These are phyloP conservation scores for Trypanosoma melophagium DNA, from an alignment of 208 protist genomes.

Conservation along the genomic window DNA sequence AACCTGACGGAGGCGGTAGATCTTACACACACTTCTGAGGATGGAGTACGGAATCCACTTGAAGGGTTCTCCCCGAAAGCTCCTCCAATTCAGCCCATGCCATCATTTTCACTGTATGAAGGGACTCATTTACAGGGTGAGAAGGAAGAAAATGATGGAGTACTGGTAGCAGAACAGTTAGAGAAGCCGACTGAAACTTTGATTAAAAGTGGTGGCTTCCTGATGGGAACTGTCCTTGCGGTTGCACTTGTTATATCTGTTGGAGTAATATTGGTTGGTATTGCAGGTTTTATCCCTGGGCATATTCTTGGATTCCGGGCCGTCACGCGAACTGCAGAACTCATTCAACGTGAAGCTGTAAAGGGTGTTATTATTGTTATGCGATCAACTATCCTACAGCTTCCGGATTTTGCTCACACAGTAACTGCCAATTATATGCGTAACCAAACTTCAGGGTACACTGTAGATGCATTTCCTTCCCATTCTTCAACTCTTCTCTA, in stretches of 20 bases:
- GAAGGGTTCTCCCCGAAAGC: not conserved
- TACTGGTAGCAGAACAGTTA: not conserved
- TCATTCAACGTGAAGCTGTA: conserved; percentile 35
- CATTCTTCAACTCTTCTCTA: conserved; percentile 13
- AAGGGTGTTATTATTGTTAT: conserved; percentile 54
- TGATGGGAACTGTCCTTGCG: conserved; percentile 14
- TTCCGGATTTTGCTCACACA: conserved; percentile 68
- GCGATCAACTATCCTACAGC: conserved; percentile 51
- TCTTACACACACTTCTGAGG: not conserved
- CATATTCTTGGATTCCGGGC: conserved; percentile 32
- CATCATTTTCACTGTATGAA: conserved; percentile 15
- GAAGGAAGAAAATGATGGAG: not conserved
- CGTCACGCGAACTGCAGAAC: conserved; percentile 26
- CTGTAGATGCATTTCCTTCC: conserved; percentile 12
- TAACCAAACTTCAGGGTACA: conserved; percentile 22
- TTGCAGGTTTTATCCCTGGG: conserved; percentile 33
- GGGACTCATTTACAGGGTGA: not conserved
- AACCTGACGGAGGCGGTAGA: not conserved
- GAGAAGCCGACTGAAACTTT: not conserved
- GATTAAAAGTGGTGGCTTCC: conserved; percentile 1
- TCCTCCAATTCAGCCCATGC: conserved; percentile 10
- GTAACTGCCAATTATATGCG: conserved; percentile 64
- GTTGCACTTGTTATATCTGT: conserved; percentile 35
- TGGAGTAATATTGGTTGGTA: conserved; percentile 34
- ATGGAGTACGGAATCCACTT: conserved; percentile 6